Evolutionary conservation across 345 rosid genomes (phyloP).

Genomic region (Eucalyptus camaldulensis): DNA sequence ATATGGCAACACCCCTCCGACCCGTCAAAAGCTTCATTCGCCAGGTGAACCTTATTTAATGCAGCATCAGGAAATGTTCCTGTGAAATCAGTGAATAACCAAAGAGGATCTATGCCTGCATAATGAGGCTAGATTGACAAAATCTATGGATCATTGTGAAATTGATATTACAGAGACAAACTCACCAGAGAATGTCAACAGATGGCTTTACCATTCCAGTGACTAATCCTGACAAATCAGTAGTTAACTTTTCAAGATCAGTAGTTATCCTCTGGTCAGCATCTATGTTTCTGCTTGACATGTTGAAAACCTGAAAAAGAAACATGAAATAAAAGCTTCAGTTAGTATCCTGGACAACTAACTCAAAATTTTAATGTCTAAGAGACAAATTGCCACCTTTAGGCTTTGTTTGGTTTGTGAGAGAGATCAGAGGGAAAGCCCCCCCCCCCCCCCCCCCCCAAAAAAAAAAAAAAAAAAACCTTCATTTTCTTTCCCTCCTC

Average conservation of each 20-base stretch:
- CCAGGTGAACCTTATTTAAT: conserved; percentile 84
- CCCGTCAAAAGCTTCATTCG: conserved; percentile 98
- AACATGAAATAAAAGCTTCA: neutral
- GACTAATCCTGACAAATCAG: conserved; percentile 79
- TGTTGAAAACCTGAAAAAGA: conserved; percentile 58
- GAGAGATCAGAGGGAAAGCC: neutral
- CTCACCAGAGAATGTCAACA: conserved; percentile 92
- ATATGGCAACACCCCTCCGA: conserved; percentile 83
- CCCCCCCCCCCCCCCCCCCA: neutral
- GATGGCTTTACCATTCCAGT: conserved; percentile 99
- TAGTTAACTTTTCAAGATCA: conserved; percentile 82
- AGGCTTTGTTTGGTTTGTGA: neutral
- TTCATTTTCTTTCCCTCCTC: neutral
- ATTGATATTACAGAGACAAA: neutral
- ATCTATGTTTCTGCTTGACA: conserved; percentile 81
- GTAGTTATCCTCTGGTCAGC: conserved; percentile 96
- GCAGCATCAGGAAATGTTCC: neutral
- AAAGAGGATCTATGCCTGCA: neutral
- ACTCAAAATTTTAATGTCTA: neutral
- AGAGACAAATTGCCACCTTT: neutral
- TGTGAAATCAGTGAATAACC: neutral
- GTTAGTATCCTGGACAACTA: neutral
- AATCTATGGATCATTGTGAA: neutral
- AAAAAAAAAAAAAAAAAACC: neutral
- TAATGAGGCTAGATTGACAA: neutral